phyloP scores from a whole-genome alignment of 73 alveolate species.

The Paramecium octaurelia region DNA sequence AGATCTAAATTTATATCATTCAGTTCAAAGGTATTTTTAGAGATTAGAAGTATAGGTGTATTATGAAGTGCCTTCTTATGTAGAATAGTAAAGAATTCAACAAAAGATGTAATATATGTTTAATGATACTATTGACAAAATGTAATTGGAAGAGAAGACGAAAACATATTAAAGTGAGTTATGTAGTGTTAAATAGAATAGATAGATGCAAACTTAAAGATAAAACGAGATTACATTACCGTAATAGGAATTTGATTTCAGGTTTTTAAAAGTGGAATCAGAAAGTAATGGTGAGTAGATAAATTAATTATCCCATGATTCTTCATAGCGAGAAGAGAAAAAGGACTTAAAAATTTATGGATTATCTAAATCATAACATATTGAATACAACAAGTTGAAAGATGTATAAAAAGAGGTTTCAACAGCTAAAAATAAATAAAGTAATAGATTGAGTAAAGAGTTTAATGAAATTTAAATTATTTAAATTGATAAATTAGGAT shows the following conservation, averaged over 20 bases:
- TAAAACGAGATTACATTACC: background rate
- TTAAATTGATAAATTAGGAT: background rate
- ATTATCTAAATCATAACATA: background rate
- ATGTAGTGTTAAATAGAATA: background rate
- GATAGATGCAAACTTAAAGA: background rate
- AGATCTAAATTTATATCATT: background rate
- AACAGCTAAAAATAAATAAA: background rate
- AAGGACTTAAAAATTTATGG: background rate
- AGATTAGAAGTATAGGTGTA: background rate
- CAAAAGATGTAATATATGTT: background rate
- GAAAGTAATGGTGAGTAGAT: background rate
- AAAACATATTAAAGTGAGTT: background rate
- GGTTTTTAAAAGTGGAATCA: background rate
- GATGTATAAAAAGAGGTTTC: background rate
- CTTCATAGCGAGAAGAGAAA: background rate
- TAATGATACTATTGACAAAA: background rate
- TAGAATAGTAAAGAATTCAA: background rate
- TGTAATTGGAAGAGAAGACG: background rate
- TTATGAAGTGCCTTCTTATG: background rate
- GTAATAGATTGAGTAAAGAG: background rate
- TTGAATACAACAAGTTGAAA: background rate
- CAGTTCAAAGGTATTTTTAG: background rate
- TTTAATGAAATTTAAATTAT: background rate
- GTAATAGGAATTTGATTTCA: background rate
- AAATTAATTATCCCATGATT: background rate